Base-by-base conservation (phyloP, 2,329 filamentous ascomycete genomes). In the Trichoderma harzianum region DNA sequence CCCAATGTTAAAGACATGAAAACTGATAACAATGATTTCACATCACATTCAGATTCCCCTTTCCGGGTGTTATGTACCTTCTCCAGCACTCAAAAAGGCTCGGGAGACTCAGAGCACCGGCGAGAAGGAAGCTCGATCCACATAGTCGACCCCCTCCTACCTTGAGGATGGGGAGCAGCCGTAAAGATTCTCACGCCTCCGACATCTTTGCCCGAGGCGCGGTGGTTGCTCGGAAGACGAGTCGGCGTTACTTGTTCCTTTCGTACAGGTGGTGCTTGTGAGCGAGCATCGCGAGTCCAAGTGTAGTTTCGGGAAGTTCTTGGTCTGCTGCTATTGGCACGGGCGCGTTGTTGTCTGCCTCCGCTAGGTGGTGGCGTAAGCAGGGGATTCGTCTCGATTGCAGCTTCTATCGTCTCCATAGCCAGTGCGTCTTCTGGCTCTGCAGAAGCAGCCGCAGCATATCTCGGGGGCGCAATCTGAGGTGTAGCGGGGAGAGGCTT, bases 401-500 rank as follows among this genome's bases (percentile, higher is more conserved):
- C 57, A 24, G 36, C 4, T 47, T 62, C 55, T 1, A n/a, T 4
- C 1, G 18, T 7, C 1, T 24, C 57, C 21, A 5, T 11, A n/a
- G 51, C 3, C 18, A 51, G n/a, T 6, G 24, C 32, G 6, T 21
- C 47, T 1, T 21, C 55, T 8, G 47, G n/a, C 2, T n/a, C 47
- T 12, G 63, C 21, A n/a, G 21, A 26, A 21, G n/a, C 30, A 5
- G 30, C 28, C 72, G 76, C 73, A 34, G 26, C 7, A 7, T 73
- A 74, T 18, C 72, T 70, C 3, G 78, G 78, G 47, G 76, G 73
- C 60, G 77, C 74, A 28, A 74, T 78, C 55, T 75, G 75, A 2
- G 78, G 78, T 18, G 78, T 80, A 0, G 79, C 77, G 3, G 79
- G 79, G 2, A 80, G 75, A 0, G 79, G 79, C 21, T 80, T 80